These are phyloP conservation scores for Saprolegnia diclina DNA, from an alignment of 352 stramenopile genomes.

Conservation along the genomic window DNA sequence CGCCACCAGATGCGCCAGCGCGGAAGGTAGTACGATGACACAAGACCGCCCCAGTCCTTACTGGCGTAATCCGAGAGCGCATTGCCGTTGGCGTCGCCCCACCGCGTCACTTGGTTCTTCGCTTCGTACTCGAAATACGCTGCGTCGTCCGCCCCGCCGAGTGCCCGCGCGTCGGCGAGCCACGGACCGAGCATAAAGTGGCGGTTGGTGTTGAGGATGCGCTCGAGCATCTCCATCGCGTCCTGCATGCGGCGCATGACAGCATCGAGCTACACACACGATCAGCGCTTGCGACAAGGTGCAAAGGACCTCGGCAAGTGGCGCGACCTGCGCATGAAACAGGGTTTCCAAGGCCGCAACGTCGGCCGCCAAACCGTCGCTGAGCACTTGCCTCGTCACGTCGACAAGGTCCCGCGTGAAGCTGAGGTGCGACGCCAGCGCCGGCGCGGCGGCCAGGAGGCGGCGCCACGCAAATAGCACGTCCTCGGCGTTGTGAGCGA, in stretches of 20 bases:
- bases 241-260: constrained; percentile 30
- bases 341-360: constrained; percentile 56
- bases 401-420: constrained; percentile 71
- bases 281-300: constrained; percentile 16
- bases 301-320: constrained; percentile 29
- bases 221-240: constrained; percentile 36
- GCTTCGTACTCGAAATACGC: constrained; percentile 74
- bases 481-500: constrained; percentile 60
- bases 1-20: constrained; percentile 69
- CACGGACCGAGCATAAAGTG: constrained; percentile 69
- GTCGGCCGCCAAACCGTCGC: constrained; percentile 48
- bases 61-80: constrained; percentile 65
- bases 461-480: constrained; percentile 50
- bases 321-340: constrained; percentile 35
- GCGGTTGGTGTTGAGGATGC: constrained; percentile 53
- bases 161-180: constrained; percentile 47
- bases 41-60: constrained; percentile 68
- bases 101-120: constrained; percentile 70
- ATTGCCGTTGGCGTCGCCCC: constrained; percentile 71
- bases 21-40: constrained; percentile 59
- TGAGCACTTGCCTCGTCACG: constrained; percentile 63
- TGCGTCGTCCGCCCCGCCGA: constrained; percentile 31
- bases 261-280: background rate
- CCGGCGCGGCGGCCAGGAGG: constrained; percentile 36
- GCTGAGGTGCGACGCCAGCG: constrained; percentile 40